A percentile compares a stretch with the other conserved stretches of the same genome.
phyloP scores from a whole-genome alignment of 2,329 filamentous ascomycete species.

The Neurospora crassa region DNA sequence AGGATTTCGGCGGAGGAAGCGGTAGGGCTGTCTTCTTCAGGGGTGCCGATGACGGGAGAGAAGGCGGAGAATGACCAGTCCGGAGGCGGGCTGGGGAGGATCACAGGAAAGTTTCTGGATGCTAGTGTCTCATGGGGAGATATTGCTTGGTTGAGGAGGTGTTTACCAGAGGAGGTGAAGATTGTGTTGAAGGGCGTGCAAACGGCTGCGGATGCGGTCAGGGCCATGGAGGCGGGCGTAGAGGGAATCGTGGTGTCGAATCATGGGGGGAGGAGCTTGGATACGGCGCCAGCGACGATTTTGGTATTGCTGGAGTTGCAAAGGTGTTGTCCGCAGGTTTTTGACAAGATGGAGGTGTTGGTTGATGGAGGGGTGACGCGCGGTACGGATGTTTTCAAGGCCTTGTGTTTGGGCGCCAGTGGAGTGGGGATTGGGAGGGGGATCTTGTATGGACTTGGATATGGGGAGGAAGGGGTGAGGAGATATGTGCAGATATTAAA shows the following conservation, averaged over 20 bases:
- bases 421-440: slow-evolving; percentile 55
- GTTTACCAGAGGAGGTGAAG: slow-evolving; percentile 40
- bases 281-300: slow-evolving; percentile 43
- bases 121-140: slow-evolving; percentile 52
- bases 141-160: slow-evolving; percentile 53
- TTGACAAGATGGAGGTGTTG: slow-evolving; percentile 50
- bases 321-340: slow-evolving; percentile 49
- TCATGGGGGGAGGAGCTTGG: slow-evolving; percentile 53
- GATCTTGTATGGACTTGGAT: slow-evolving; percentile 50
- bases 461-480: slow-evolving; percentile 49
- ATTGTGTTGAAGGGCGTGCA: slow-evolving; percentile 64
- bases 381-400: slow-evolving; percentile 59
- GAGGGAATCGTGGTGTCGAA: slow-evolving; percentile 63
- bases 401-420: slow-evolving; percentile 53
- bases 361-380: slow-evolving; percentile 57
- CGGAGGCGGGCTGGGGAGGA: slow-evolving; percentile 44
- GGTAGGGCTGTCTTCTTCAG: slow-evolving; percentile 16
- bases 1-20: slow-evolving; percentile 35
- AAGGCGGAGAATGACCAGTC: slow-evolving; percentile 41
- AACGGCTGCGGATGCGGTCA: slow-evolving; percentile 51
- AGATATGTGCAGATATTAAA: slow-evolving; percentile 41
- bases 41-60: slow-evolving; percentile 39
- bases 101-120: slow-evolving; percentile 50
- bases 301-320: slow-evolving; percentile 54
- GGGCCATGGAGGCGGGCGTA: slow-evolving; percentile 48